Conservation (phyloP, 2,329 filamentous ascomycete genomes). For the Laburnicola sp. region DNA sequence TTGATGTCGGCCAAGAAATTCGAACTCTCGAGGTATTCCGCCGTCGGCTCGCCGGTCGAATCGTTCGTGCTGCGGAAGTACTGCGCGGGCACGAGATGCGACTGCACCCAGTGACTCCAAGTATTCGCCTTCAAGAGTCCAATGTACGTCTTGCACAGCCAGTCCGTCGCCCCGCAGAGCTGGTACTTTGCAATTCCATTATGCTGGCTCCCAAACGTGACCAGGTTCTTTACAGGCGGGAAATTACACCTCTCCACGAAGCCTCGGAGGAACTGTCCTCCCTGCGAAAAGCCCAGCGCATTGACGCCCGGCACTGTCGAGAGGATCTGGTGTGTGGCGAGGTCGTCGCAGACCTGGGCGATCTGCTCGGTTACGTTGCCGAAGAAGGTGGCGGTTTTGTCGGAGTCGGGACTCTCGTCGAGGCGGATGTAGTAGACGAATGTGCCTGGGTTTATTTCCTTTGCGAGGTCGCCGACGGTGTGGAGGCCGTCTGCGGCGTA, state of each 20-base stretch:
- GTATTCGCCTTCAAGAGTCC: constrained; percentile 76
- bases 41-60: constrained; percentile 57
- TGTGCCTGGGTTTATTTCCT: constrained; percentile 76
- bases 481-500: constrained; percentile 76
- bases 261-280: constrained; percentile 91
- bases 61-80: constrained; percentile 77
- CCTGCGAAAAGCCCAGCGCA: constrained; percentile 92
- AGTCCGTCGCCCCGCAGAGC: constrained; percentile 70
- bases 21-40: constrained; percentile 74
- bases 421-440: constrained; percentile 80
- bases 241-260: constrained; percentile 85
- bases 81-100: constrained; percentile 83
- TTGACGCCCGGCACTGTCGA: constrained; percentile 82
- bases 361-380: constrained; percentile 86
- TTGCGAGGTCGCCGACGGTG: constrained; percentile 69
- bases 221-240: constrained; percentile 73
- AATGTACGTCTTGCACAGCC: constrained; percentile 79
- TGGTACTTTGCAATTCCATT: constrained; percentile 88
- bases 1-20: constrained; percentile 96
- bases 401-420: constrained; percentile 64
- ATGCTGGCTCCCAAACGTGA: constrained; percentile 90
- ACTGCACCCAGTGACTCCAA: constrained; percentile 79
- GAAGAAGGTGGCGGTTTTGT: constrained; percentile 84
- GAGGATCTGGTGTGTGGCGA: constrained; percentile 76
- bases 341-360: constrained; percentile 72